Conservation (phyloP, 148 eudicot species). For the Rhododendron griersonianum region DNA sequence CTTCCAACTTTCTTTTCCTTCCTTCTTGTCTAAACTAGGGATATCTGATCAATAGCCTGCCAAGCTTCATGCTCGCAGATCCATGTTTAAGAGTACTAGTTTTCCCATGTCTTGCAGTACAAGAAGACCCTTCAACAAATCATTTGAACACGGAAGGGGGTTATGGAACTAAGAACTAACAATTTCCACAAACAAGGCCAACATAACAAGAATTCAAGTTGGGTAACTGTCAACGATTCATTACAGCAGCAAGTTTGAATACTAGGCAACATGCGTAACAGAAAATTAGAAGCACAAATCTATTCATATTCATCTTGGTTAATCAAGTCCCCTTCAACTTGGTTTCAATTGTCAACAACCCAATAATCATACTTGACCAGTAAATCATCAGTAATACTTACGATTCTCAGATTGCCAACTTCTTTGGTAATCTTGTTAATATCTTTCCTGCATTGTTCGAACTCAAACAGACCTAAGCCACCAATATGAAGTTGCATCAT, state of each 20-base stretch:
- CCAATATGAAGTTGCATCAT: neutral
- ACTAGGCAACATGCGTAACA: neutral
- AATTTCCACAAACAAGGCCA: neutral
- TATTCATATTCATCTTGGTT: neutral
- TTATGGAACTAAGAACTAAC: neutral
- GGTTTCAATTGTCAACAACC: neutral
- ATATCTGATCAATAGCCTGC: neutral
- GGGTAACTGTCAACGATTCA: neutral
- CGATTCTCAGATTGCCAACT: constrained; percentile 64
- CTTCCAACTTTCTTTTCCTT: neutral
- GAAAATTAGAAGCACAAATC: too few species aligned
- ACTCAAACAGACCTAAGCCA: constrained; percentile 67
- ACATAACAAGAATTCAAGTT: neutral
- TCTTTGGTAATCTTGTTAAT: constrained; percentile 67
- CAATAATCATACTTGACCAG: neutral
- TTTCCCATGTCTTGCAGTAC: neutral
- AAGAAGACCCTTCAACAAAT: neutral
- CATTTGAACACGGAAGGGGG: neutral
- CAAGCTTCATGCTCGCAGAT: neutral
- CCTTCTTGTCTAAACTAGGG: neutral
- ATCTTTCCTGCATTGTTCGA: constrained; percentile 62
- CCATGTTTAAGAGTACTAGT: too few species aligned
- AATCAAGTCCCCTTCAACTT: neutral
- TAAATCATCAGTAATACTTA: constrained; percentile 26
- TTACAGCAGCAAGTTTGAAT: neutral